Conservation (phyloP, 2,329 filamentous ascomycete species). For the Exophiala spinifera region DNA sequence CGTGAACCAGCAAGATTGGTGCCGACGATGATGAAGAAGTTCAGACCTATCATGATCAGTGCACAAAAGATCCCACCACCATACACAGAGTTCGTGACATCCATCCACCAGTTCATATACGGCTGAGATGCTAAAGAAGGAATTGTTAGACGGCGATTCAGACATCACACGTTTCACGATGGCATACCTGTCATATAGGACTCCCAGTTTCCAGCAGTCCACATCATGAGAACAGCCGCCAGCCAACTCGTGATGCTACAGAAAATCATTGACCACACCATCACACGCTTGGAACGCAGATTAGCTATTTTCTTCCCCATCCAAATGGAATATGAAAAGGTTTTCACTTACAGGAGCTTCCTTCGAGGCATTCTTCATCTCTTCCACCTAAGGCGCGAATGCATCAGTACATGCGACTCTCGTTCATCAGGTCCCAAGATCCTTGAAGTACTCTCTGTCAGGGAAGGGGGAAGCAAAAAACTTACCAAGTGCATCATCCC, state of each 20-base stretch:
- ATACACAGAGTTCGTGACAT: slow-evolving; percentile 40
- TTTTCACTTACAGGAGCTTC: slow-evolving; percentile 16
- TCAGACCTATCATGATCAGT: slow-evolving; percentile 22
- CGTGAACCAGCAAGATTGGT: slow-evolving; percentile 22
- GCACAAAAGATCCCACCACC: slow-evolving; percentile 29
- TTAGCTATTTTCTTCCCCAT: not conserved
- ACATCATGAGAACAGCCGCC: slow-evolving; percentile 19
- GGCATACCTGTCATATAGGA: slow-evolving; percentile 20
- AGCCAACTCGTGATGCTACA: slow-evolving; percentile 23
- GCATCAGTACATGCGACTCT: not conserved
- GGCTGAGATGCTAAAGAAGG: slow-evolving; percentile 41
- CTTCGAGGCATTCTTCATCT: slow-evolving; percentile 54
- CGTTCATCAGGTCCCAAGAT: not conserved
- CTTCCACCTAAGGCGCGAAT: slow-evolving; percentile 14
- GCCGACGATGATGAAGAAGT: slow-evolving; percentile 24
- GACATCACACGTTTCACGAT: not conserved
- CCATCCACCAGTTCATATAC: slow-evolving; percentile 29
- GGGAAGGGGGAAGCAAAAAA: not conserved
- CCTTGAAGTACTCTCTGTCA: not conserved
- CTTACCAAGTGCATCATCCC: slow-evolving; percentile 61
- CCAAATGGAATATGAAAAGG: not conserved
- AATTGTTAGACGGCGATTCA: too few relatives aligned
- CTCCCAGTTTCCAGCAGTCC: slow-evolving; percentile 23
- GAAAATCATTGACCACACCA: slow-evolving; percentile 24
- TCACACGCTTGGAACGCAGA: slow-evolving; percentile 13